Evolutionary conservation across 345 rosid species (phyloP).

Genomic region (Pistacia integerrima): DNA sequence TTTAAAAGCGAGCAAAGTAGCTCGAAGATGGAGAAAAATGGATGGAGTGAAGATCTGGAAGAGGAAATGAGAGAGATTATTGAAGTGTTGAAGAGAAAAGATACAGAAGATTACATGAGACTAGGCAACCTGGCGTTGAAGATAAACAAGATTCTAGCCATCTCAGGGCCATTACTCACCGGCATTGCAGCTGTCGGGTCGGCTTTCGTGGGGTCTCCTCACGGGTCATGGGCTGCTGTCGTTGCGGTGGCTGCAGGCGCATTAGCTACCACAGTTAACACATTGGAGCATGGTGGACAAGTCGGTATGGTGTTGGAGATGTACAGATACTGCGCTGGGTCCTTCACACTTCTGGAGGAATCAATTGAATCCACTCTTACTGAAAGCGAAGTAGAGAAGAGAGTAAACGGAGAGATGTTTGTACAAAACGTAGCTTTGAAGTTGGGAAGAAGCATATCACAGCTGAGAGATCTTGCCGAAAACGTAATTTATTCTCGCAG

Average conservation of each 20-base stretch:
- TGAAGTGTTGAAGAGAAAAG: slow-evolving; percentile 35
- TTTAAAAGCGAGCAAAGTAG: neutral
- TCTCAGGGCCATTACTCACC: slow-evolving; percentile 42
- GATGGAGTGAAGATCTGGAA: slow-evolving; percentile 41
- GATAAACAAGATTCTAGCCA: slow-evolving; percentile 47
- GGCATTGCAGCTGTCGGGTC: slow-evolving; percentile 42
- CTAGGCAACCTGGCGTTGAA: slow-evolving; percentile 40
- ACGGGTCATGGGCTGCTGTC: slow-evolving; percentile 18
- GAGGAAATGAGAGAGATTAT: slow-evolving; percentile 41
- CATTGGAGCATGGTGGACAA: slow-evolving; percentile 51
- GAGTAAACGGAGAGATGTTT: slow-evolving; percentile 45
- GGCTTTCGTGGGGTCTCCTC: slow-evolving; percentile 10
- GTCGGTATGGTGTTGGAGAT: slow-evolving; percentile 60
- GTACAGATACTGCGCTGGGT: slow-evolving; percentile 52
- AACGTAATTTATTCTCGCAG: slow-evolving; percentile 21
- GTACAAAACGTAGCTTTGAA: slow-evolving; percentile 43
- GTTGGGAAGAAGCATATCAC: slow-evolving; percentile 50
- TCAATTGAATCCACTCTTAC: slow-evolving; percentile 28
- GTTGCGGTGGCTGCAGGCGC: slow-evolving; percentile 42
- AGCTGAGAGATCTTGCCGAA: slow-evolving; percentile 41
- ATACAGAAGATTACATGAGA: slow-evolving; percentile 41
- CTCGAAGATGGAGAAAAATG: slow-evolving; percentile 11
- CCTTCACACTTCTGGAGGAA: slow-evolving; percentile 36
- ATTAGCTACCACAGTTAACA: slow-evolving; percentile 34
- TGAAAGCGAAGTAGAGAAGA: slow-evolving; percentile 21